Evolutionary conservation across 768 basidiomycete genomes (phyloP), one percentile per base, ranked within the genome.

Genomic region (Tricholomella constricta): DNA sequence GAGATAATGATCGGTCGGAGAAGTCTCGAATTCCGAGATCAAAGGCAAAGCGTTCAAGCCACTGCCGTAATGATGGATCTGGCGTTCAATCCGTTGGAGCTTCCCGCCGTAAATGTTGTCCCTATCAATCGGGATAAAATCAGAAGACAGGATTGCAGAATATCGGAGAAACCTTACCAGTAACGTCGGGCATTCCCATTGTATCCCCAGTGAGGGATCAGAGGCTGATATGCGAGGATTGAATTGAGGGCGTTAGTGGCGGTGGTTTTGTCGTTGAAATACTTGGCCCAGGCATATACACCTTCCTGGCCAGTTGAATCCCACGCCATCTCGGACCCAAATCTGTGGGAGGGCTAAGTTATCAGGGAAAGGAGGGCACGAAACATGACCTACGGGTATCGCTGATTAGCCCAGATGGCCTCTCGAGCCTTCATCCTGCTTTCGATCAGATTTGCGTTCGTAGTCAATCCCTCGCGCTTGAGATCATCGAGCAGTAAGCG

Each of bases 291-390:
- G 1, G 70, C 71, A 56, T 79, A 83, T 11, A 81, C 79, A 17
- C 81, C 81, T 58, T 83, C 81, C 49, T 83, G 80, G 9, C 81
- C 81, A 3, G 81, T 82, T 19, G 75, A 77, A 54, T 76, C 76
- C 80, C 80, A 82, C 9, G 80, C 80, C 79, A 82, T 81, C 61
- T 83, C 81, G 3, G 80, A 82, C 6, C 81, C 81, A 55, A 82
- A 82, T 36, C 80, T 82, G 51, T 23, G 6, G 4, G 41, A 15
- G 26, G n/a, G 51, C 44, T 15, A 52, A 12, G 27, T 52, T 29
- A 56, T 29, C 15, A 36, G 15, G 22, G 20, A 9, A 37, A 48
- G 38, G 17, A 54, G 27, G 15, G 32, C 34, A 31, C 11, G n/a
- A 35, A 29, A 15, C 27, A n/a, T 23, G 8, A 59, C 80, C 62